A percentile compares a stretch with the other conserved stretches of the same genome.
phyloP scores from a whole-genome alignment of 176 grass and related monocot genomes.

The Alopecurus myosuroides region DNA sequence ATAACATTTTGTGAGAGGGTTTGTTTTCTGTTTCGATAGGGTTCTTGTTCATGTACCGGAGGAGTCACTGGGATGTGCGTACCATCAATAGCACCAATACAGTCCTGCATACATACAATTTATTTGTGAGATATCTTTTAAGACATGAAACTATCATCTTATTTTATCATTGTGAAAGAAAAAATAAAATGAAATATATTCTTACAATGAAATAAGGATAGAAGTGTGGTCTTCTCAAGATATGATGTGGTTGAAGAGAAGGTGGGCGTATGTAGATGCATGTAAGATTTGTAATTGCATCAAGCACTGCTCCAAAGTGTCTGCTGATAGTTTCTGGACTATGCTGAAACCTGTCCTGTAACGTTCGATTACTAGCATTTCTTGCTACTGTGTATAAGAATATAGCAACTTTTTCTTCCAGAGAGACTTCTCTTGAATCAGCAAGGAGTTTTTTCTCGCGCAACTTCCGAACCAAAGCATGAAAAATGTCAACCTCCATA shows the following conservation, averaged over 20 bases:
- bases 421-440: neutral
- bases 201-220: neutral
- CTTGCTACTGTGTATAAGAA: neutral
- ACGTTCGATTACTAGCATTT: neutral
- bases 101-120: neutral
- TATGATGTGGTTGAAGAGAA: neutral
- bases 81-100: neutral
- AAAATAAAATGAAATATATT: neutral
- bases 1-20: neutral
- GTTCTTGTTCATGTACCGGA: neutral
- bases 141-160: neutral
- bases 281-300: neutral
- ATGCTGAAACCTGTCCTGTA: neutral
- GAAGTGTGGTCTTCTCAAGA: neutral
- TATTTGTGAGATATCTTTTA: neutral
- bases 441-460: neutral
- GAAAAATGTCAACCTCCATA: neutral
- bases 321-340: neutral
- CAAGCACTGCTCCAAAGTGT: neutral
- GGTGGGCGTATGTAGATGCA: neutral
- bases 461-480: neutral
- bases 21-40: neutral
- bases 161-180: neutral
- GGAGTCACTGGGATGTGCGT: neutral
- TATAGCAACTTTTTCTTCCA: neutral